A percentile compares a stretch with the other conserved stretches of the same genome.
These are phyloP conservation scores for Zanthoxylum bungeanum DNA, from an alignment of 345 rosid species.

Conservation along the genomic window DNA sequence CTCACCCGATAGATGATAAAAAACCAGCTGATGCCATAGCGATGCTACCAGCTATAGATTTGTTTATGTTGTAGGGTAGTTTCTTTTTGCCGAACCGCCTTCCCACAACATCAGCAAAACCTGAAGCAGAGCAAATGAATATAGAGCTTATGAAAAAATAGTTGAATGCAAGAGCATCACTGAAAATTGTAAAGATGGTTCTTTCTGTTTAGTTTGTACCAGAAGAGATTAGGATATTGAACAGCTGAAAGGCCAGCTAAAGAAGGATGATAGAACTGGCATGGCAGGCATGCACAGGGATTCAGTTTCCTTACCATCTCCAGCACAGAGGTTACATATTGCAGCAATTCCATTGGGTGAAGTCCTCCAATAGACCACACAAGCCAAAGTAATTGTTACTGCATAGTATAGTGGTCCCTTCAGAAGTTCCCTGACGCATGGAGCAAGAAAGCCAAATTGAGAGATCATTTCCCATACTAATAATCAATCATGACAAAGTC, in stretches of 20 bases:
- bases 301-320: conserved; percentile 67
- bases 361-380: conserved; percentile 68
- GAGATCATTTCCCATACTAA: conserved; percentile 1
- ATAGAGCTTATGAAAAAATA: not conserved
- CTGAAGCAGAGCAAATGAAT: conserved; percentile 31
- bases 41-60: conserved; percentile 77
- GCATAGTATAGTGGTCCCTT: conserved; percentile 88
- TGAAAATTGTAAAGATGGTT: not conserved
- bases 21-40: conserved; percentile 80
- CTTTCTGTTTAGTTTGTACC: not conserved
- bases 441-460: conserved; percentile 15
- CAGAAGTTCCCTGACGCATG: conserved; percentile 80
- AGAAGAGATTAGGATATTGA: not conserved
- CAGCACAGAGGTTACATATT: conserved; percentile 92
- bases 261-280: not conserved
- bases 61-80: conserved; percentile 76
- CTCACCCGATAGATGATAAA: conserved; percentile 60
- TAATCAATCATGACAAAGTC: not conserved
- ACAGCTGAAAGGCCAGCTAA: not conserved
- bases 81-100: conserved; percentile 65
- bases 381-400: conserved; percentile 50
- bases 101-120: conserved; percentile 88
- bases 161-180: not conserved
- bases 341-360: conserved; percentile 77
- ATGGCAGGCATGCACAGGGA: conserved; percentile 1